phyloP scores from a whole-genome alignment of 73 alveolate species.

The Paramecium biaurelia region DNA sequence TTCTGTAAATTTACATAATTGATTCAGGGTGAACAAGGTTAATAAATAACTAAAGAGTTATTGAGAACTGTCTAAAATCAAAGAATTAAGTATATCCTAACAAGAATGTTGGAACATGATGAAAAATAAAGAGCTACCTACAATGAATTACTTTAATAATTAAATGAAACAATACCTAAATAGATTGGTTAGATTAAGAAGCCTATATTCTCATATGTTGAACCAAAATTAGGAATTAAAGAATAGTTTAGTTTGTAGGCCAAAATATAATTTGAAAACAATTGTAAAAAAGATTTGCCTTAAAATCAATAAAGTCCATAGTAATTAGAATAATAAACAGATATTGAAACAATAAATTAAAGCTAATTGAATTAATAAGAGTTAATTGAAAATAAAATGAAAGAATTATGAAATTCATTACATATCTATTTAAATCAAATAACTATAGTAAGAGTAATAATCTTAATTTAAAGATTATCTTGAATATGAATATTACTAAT shows the following conservation, averaged over 20 bases:
- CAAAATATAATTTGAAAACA: neutral
- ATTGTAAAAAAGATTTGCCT: neutral
- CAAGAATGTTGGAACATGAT: slow-evolving; percentile 35
- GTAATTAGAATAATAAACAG: neutral
- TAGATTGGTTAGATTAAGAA: neutral
- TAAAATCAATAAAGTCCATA: neutral
- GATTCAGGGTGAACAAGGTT: neutral
- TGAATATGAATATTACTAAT: no score
- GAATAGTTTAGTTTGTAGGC: neutral
- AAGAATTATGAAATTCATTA: neutral
- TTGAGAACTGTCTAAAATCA: neutral
- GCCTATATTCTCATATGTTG: neutral
- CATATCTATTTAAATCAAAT: neutral
- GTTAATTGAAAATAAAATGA: neutral
- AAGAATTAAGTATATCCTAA: neutral
- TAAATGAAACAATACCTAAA: neutral
- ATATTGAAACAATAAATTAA: neutral
- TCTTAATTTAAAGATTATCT: no score
- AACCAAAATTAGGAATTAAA: neutral
- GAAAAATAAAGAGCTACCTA: neutral
- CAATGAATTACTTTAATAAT: neutral
- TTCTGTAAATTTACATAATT: neutral
- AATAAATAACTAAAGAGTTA: neutral
- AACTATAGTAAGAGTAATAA: neutral
- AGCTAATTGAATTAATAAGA: neutral